Evolutionary conservation across 2,329 filamentous ascomycete species (phyloP).

Genomic region (Fusarium humuli): DNA sequence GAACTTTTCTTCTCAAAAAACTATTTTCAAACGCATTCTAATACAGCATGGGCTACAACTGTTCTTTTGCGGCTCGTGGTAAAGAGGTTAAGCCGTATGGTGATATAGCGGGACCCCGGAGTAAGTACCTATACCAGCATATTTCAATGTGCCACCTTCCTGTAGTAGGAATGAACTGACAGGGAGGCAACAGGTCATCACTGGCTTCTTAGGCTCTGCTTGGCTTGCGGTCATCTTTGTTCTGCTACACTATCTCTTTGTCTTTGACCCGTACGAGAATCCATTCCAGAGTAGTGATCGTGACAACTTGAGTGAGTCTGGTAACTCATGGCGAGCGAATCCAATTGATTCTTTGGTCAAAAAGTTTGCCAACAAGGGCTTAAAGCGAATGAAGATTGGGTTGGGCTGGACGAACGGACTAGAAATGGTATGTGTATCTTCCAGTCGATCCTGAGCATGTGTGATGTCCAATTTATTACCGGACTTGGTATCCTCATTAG

Average conservation of each 20-base stretch:
- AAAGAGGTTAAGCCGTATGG: neutral
- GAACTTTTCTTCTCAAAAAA: rapidly evolving
- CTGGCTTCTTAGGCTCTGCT: neutral
- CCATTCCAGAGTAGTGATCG: no score
- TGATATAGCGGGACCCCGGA: neutral
- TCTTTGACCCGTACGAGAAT: neutral
- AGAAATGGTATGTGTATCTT: neutral
- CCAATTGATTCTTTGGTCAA: neutral
- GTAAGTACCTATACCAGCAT: neutral
- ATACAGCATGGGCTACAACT: neutral
- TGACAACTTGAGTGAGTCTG: rapidly evolving
- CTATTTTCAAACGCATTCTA: no score
- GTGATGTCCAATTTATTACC: neutral
- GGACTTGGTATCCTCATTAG: neutral
- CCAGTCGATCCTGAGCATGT: neutral
- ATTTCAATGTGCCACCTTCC: neutral
- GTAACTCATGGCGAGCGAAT: neutral
- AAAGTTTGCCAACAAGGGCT: rapidly evolving
- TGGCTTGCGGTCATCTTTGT: neutral
- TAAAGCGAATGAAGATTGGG: rapidly evolving
- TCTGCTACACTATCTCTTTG: neutral
- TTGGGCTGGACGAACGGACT: neutral
- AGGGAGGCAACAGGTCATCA: neutral
- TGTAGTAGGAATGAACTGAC: neutral
- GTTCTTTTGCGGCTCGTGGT: neutral